Conservation (phyloP, 306 rosid species). For the Inga leiocalycina region DNA sequence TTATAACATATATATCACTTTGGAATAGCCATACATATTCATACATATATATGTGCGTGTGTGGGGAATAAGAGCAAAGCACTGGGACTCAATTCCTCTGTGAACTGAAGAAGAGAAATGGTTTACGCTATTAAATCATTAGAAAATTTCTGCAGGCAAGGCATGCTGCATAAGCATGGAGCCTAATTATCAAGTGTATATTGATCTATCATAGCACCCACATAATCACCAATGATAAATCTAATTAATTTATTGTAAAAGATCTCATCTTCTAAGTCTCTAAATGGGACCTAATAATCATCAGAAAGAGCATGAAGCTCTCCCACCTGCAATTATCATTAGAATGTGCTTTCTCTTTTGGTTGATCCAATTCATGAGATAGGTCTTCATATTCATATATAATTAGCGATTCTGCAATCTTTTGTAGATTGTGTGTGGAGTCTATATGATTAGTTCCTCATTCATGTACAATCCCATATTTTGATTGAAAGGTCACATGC, state of each 20-base stretch:
- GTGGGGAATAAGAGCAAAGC: not conserved
- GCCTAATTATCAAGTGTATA: conserved; percentile 42
- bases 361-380: conserved; percentile 33
- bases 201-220: conserved; percentile 40
- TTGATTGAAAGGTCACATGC: conserved; percentile 56
- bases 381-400: not conserved
- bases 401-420: conserved; percentile 32
- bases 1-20: not conserved
- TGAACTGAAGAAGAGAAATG: not conserved
- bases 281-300: conserved; percentile 37
- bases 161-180: conserved; percentile 45
- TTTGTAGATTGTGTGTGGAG: conserved; percentile 42
- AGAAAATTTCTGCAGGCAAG: not conserved
- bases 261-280: conserved; percentile 32
- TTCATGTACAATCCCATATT: conserved; percentile 56
- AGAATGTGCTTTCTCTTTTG: conserved; percentile 45
- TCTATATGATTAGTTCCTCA: conserved; percentile 45
- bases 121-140: not conserved
- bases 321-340: conserved; percentile 53
- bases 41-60: not conserved
- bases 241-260: conserved; percentile 38
- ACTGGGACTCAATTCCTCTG: not conserved
- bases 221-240: conserved; percentile 49
- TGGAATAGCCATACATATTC: not conserved
- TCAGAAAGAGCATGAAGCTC: conserved; percentile 51